Percentiles rank a stretch among this genome's conserved stretches.
phyloP scores from a whole-genome alignment of 352 stramenopile species.

The Globisporangium spinosum region DNA sequence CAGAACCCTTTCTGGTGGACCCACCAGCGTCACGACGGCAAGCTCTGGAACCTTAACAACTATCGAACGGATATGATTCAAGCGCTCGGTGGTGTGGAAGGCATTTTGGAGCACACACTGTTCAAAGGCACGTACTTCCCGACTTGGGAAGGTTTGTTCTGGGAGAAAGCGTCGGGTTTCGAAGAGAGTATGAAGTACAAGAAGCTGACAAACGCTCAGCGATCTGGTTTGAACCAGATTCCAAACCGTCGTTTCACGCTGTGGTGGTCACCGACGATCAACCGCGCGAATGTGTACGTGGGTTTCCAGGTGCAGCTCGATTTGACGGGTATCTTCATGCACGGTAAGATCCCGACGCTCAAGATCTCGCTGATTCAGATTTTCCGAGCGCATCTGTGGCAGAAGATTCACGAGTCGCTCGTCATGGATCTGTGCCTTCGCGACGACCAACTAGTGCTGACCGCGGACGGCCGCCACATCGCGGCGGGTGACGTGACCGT shows the following conservation, averaged over 20 bases:
- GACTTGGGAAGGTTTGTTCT: conserved; percentile 99
- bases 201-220: conserved; percentile 99
- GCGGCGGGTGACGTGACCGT: conserved; percentile 12
- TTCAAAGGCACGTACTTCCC: conserved; percentile 99
- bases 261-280: conserved; percentile 99
- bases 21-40: conserved; percentile 97
- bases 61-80: conserved; percentile 99
- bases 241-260: conserved; percentile 99
- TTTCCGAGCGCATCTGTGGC: conserved; percentile 99
- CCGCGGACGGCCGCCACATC: conserved; percentile 19
- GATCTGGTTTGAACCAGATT: conserved; percentile 99
- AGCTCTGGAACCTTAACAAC: conserved; percentile 99
- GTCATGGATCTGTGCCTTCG: conserved; percentile 92
- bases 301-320: conserved; percentile 99
- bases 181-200: conserved; percentile 98
- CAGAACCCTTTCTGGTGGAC: conserved; percentile 99
- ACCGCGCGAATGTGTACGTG: conserved; percentile 99
- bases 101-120: conserved; percentile 99
- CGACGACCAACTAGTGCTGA: conserved; percentile 15
- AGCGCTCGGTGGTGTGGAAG: conserved; percentile 98
- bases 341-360: conserved; percentile 99
- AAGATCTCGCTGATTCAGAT: conserved; percentile 98
- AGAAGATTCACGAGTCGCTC: conserved; percentile 99
- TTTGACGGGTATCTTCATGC: conserved; percentile 99
- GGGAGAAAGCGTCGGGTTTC: conserved; percentile 98